These are phyloP conservation scores for Boletus huronensis DNA, from an alignment of 768 basidiomycete species.

Conservation along the genomic window DNA sequence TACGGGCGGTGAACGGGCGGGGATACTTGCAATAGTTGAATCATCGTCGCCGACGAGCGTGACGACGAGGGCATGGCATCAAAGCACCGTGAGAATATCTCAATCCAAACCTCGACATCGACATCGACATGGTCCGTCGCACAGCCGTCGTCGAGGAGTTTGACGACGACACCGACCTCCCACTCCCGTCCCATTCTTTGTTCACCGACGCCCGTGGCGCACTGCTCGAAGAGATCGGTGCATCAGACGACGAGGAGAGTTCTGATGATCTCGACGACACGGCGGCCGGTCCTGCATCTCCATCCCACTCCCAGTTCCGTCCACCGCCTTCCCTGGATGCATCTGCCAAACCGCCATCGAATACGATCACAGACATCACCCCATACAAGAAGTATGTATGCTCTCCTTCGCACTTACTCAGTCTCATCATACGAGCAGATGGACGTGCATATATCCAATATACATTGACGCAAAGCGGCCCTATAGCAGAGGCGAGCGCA, in stretches of 20 bases:
- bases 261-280: constrained; percentile 31
- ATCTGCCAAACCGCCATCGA: constrained; percentile 27
- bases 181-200: constrained; percentile 64
- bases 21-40: constrained; percentile 7
- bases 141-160: constrained; percentile 73
- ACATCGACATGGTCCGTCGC: constrained; percentile 60
- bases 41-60: constrained; percentile 6
- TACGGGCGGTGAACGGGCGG: not conserved
- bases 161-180: constrained; percentile 93
- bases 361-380: constrained; percentile 65
- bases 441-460: constrained; percentile 95
- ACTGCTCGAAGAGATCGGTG: constrained; percentile 68
- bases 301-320: constrained; percentile 33
- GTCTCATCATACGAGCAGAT: constrained; percentile 45
- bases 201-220: constrained; percentile 69
- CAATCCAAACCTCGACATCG: not conserved
- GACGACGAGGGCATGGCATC: constrained; percentile 9
- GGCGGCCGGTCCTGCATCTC: constrained; percentile 55
- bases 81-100: constrained; percentile 27
- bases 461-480: constrained; percentile 95
- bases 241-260: constrained; percentile 49
- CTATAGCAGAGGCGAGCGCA: constrained; percentile 76
- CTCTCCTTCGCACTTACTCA: not conserved
- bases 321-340: constrained; percentile 12
- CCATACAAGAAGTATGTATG: constrained; percentile 75